phyloP scores from a whole-genome alignment of 129 eudicot genomes.

The Sambucus nigra region DNA sequence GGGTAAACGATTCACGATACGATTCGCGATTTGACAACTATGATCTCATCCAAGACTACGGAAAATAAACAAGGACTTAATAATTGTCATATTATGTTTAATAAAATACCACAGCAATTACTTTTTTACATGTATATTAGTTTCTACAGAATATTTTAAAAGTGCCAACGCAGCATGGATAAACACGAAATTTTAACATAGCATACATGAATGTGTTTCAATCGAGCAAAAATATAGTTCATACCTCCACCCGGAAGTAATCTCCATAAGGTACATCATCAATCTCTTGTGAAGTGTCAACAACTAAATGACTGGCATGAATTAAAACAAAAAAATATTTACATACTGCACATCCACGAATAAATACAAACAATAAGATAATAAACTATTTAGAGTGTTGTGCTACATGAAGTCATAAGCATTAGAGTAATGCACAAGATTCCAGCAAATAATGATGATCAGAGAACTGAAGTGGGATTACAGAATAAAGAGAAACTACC shows the following conservation, averaged over 20 bases:
- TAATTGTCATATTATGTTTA: no score
- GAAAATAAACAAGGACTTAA: no score
- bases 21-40: no score
- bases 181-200: background rate
- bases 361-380: background rate
- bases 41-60: no score
- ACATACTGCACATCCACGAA: background rate
- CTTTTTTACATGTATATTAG: background rate
- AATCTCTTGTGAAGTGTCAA: constrained; percentile 81
- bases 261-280: constrained; percentile 92
- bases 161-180: background rate
- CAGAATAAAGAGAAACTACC: no score
- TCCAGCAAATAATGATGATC: no score
- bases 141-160: no score
- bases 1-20: no score
- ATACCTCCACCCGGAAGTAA: constrained; percentile 91
- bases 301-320: constrained; percentile 72
- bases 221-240: constrained; percentile 1
- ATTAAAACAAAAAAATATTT: constrained; percentile 4
- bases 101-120: no score
- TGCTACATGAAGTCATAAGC: background rate
- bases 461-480: no score
- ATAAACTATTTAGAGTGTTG: background rate
- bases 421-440: background rate
- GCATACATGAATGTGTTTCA: constrained; percentile 5